These are phyloP conservation scores for Carnegiea gigantea DNA, from an alignment of 179 eudicot genomes.

Conservation along the genomic window DNA sequence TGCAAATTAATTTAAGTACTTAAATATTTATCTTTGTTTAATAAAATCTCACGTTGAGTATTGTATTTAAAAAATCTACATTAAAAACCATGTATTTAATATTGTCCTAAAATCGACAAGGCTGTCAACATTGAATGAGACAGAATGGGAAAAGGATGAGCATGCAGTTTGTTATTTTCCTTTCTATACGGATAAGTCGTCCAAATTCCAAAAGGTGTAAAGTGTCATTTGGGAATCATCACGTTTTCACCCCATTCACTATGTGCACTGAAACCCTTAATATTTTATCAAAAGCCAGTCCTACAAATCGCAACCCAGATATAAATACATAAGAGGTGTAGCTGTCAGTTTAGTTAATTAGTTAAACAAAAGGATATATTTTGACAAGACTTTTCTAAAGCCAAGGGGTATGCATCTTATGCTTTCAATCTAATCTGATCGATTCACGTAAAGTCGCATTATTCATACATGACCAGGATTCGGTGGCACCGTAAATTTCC, in stretches of 20 bases:
- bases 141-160: not conserved
- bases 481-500: not conserved
- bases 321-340: not conserved
- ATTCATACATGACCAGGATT: not conserved
- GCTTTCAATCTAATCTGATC: not conserved
- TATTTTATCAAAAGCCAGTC: not conserved
- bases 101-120: not conserved
- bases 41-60: too few relatives aligned
- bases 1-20: too few relatives aligned
- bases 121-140: not conserved
- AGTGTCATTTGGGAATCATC: not conserved
- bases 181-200: conserved; percentile 7
- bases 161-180: not conserved
- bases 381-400: not conserved
- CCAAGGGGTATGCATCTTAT: conserved; percentile 10
- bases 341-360: not conserved
- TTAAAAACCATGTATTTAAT: too few relatives aligned
- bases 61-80: too few relatives aligned
- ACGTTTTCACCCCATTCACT: not conserved
- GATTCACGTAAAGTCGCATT: not conserved
- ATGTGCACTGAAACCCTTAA: not conserved
- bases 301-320: not conserved
- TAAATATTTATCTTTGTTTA: too few relatives aligned
- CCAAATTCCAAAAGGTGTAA: not conserved
- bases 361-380: not conserved